A percentile compares a stretch with the other conserved stretches of the same genome.
phyloP scores from a whole-genome alignment of 768 basidiomycete species.

The Suillus subalutaceus region DNA sequence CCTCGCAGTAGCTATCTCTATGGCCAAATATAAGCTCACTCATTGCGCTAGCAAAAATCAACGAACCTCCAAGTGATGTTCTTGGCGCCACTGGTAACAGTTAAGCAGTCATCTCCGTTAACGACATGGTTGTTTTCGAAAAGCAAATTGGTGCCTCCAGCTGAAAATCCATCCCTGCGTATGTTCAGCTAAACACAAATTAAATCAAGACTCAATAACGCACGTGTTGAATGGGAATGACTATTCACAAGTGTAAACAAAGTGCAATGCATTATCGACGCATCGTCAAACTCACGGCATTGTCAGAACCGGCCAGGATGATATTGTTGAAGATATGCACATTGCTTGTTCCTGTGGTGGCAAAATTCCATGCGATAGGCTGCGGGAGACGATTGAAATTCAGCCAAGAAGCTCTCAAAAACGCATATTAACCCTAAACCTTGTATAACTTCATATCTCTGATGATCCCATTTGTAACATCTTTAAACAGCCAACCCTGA shows the following conservation, averaged over 20 bases:
- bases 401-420: background rate
- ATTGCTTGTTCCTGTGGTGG: conserved; percentile 50
- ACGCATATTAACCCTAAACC: conserved; percentile 28
- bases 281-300: conserved; percentile 14
- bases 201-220: conserved; percentile 21
- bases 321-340: conserved; percentile 57
- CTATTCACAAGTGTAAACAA: conserved; percentile 26
- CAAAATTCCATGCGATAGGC: conserved; percentile 65
- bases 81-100: conserved; percentile 57
- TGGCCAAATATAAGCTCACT: background rate
- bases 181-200: background rate
- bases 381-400: conserved; percentile 20
- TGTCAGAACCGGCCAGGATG: conserved; percentile 55
- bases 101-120: conserved; percentile 66
- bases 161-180: conserved; percentile 46
- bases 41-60: background rate
- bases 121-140: conserved; percentile 61
- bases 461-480: conserved; percentile 57
- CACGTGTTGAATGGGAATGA: conserved; percentile 67
- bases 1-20: conserved; percentile 57
- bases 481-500: conserved; percentile 55
- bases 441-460: conserved; percentile 60
- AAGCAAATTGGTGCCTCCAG: conserved; percentile 56
- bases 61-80: conserved; percentile 52
- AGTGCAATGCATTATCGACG: background rate